Conservation (phyloP, 2,329 filamentous ascomycete species). For the Epichloe bromicola region DNA sequence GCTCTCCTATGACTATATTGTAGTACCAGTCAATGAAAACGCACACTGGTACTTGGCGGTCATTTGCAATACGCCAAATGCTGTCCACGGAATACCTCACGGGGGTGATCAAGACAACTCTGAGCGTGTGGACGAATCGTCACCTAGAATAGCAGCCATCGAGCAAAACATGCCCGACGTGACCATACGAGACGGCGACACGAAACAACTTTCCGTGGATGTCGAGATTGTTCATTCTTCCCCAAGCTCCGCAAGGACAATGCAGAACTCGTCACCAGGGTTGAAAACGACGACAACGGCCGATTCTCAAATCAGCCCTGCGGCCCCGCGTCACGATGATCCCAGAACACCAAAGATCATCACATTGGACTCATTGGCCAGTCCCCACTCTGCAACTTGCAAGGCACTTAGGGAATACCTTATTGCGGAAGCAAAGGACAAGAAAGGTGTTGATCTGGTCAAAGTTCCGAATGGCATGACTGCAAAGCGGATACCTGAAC, state of each 20-base stretch:
- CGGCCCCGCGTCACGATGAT: slow-evolving; percentile 15
- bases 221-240: background rate
- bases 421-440: slow-evolving; percentile 52
- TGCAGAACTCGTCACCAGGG: background rate
- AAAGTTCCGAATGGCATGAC: slow-evolving; percentile 40
- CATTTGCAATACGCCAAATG: slow-evolving; percentile 71
- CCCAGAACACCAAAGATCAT: slow-evolving; percentile 57
- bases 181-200: slow-evolving; percentile 12
- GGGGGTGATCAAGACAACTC: slow-evolving; percentile 7
- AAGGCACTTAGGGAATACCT: slow-evolving; percentile 65
- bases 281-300: slow-evolving; percentile 8
- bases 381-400: slow-evolving; percentile 49
- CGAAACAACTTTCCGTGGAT: background rate
- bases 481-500: slow-evolving; percentile 62
- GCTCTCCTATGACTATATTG: slow-evolving; percentile 74
- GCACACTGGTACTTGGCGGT: slow-evolving; percentile 91
- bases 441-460: slow-evolving; percentile 35
- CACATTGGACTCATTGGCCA: slow-evolving; percentile 75
- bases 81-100: slow-evolving; percentile 25
- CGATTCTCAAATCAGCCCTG: background rate
- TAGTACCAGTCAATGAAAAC: slow-evolving; percentile 83
- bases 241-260: slow-evolving; percentile 1
- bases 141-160: slow-evolving; percentile 8
- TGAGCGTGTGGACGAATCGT: background rate
- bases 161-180: slow-evolving; percentile 13